phyloP scores from a whole-genome alignment of 2,329 filamentous ascomycete genomes.

The Cladosporium velox region DNA sequence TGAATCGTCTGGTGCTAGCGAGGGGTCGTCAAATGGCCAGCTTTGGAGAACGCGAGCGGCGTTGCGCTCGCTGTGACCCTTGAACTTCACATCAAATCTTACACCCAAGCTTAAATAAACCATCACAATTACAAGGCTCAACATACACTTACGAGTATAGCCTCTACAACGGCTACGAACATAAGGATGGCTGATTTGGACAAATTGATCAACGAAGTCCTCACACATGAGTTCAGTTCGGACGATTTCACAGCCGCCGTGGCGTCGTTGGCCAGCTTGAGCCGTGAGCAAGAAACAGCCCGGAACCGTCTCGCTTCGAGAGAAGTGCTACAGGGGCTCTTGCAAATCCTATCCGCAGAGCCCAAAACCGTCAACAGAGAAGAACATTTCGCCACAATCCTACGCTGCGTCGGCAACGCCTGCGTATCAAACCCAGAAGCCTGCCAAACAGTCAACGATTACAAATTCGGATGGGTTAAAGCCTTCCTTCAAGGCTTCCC shows the following conservation, averaged over 20 bases:
- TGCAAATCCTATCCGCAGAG: neutral
- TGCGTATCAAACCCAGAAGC: slow-evolving; percentile 18
- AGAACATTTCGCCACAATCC: slow-evolving; percentile 17
- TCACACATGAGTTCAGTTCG: neutral
- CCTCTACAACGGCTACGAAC: neutral
- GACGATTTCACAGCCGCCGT: neutral
- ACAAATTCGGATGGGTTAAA: neutral
- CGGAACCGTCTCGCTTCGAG: neutral
- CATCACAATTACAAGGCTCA: neutral
- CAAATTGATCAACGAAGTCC: neutral
- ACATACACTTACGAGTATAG: neutral
- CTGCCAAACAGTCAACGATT: slow-evolving; percentile 5
- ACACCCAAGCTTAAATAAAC: neutral
- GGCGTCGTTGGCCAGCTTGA: neutral
- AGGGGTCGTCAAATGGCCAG: slow-evolving; percentile 18
- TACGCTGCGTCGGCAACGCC: slow-evolving; percentile 38
- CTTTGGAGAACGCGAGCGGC: slow-evolving; percentile 4
- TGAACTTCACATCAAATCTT: slow-evolving; percentile 7
- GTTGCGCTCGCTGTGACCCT: neutral
- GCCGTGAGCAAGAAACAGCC: slow-evolving; percentile 6
- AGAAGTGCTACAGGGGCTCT: neutral
- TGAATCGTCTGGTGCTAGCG: neutral
- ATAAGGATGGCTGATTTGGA: neutral
- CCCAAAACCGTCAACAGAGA: neutral
- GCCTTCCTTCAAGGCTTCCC: slow-evolving; percentile 5